phyloP scores from a whole-genome alignment of 1,139 yeast genomes.

The Blastobotrys aristatus region DNA sequence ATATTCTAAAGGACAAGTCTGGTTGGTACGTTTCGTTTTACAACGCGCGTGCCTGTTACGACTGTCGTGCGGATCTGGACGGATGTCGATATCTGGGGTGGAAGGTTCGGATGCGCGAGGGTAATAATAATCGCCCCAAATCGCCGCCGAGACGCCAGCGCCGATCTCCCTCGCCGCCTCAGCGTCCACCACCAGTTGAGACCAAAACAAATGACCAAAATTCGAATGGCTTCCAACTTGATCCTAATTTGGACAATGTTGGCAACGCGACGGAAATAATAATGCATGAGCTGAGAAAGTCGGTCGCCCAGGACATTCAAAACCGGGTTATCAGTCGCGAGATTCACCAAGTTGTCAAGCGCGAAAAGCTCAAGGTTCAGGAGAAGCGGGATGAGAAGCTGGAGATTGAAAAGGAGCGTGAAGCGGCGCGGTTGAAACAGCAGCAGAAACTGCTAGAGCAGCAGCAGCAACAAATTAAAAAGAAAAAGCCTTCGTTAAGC shows the following conservation, averaged over 20 bases:
- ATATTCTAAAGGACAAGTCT: background rate
- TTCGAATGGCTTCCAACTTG: background rate
- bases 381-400: background rate
- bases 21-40: slow-evolving; percentile 7
- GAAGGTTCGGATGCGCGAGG: slow-evolving; percentile 3
- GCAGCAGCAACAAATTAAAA: background rate
- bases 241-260: background rate
- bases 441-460: background rate
- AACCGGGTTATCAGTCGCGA: slow-evolving; percentile 6
- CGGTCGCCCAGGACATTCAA: background rate
- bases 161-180: background rate
- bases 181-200: background rate
- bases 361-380: background rate
- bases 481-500: background rate
- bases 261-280: slow-evolving; percentile 26
- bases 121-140: slow-evolving; percentile 22
- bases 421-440: background rate
- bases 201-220: background rate
- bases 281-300: slow-evolving; percentile 16
- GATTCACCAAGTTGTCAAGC: slow-evolving; percentile 2
- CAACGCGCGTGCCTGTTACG: background rate
- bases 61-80: background rate
- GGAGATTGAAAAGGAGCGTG: slow-evolving; percentile 1
- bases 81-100: background rate
- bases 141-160: background rate